Evolutionary conservation across 768 basidiomycete species (phyloP), one percentile per base, ranked within the genome.

Genomic region (Lentinula raphanica): DNA sequence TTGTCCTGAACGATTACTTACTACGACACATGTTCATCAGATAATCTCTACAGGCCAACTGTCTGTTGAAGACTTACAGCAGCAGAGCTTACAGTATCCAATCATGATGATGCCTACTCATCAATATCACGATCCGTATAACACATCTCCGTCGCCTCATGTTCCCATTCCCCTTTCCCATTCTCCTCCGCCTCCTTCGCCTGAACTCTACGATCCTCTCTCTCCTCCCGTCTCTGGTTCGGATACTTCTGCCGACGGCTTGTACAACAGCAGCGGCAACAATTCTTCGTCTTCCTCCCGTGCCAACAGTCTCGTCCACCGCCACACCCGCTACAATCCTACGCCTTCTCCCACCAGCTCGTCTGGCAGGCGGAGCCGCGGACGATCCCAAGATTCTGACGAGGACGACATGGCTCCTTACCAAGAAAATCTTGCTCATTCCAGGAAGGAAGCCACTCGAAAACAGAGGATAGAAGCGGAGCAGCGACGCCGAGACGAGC

Each of bases 401-500:
- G 83, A 84, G 69, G 87, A 89, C 72, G 84, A 86, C 66, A 87
- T 88, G 86, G 77, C 82, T 55, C 74, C 81, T 59, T 82, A 81
- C 68, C 79, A 81, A 36, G 87, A 91, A 69, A 86, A 84, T 61
- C 78, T 91, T 57, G 90, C 89, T 5, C 81, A 86, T 69, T 83
- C 85, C 9, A 77, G 90, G 67, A 93, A 92, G 68, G 90, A 93
- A 74, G 89, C 89, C 21, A 93, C 91, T 8, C 77, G 91, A 31
- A 78, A 85, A 67, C 90, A 92, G 71, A 79, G 91, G 54, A 92
- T 93, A 58, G 90, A 93, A 74, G 91, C 90, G n/a, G 90, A 93
- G 71, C 90, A 94, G 75, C 79, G 92, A 45, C 79, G 93, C 58
- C 80, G 93, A 62, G 92, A 94, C 71, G 93, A 94, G 72, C 79